Evolutionary conservation across 1,284 basidiomycete species (phyloP).

Genomic region (Paramarasmius palmivorus): DNA sequence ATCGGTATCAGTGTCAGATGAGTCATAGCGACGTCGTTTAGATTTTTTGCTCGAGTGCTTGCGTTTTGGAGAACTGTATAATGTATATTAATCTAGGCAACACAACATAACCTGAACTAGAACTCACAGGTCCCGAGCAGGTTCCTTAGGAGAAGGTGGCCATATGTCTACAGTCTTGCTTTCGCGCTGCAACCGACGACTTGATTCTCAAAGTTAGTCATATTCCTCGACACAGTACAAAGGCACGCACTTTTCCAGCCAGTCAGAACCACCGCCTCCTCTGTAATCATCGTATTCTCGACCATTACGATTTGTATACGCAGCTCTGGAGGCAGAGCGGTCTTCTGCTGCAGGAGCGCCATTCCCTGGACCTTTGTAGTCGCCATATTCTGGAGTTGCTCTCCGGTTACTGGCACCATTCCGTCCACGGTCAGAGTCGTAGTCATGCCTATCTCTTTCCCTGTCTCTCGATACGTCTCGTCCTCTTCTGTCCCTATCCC

Average conservation of each 20-base stretch:
- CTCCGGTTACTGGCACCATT: constrained; percentile 24
- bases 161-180: constrained; percentile 69
- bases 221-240: constrained; percentile 5
- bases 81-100: constrained; percentile 1
- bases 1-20: constrained; percentile 51
- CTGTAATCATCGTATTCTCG: constrained; percentile 21
- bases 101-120: neutral
- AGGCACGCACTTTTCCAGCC: constrained; percentile 57
- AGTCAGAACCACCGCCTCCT: constrained; percentile 44
- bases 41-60: constrained; percentile 61
- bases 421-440: neutral
- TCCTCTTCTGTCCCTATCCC: constrained; percentile 17
- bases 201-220: constrained; percentile 28
- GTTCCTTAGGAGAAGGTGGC: constrained; percentile 82
- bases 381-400: constrained; percentile 47
- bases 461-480: constrained; percentile 18
- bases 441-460: constrained; percentile 14
- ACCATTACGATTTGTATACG: constrained; percentile 42
- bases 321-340: no score
- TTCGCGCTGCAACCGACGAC: constrained; percentile 77
- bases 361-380: constrained; percentile 35
- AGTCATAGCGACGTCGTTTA: constrained; percentile 54
- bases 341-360: constrained; percentile 23
- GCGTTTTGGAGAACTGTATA: constrained; percentile 51
- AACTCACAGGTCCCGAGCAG: constrained; percentile 58